Evolutionary conservation across 2,329 filamentous ascomycete genomes (phyloP), one percentile per base, ranked within the genome.

Genomic region (Xylariaceae sp.): DNA sequence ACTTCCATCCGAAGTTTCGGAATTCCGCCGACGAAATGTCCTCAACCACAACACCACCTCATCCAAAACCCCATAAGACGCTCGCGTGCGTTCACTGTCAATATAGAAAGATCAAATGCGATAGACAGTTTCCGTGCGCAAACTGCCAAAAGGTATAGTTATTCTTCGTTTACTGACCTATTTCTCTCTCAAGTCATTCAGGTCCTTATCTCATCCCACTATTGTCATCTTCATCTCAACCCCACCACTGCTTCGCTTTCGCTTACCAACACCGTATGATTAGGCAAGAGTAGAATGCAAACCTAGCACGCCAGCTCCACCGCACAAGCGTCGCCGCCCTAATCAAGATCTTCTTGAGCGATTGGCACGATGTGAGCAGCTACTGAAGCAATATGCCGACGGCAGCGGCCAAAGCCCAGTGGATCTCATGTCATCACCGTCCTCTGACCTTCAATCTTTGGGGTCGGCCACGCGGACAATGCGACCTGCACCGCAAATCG

Each of bases 41-140:
- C 23, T 40, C 43, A 35, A 40, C 42, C 10, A 25, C 29, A 20
- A 29, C 52, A 36, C 36, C 45, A 35, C 44, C 41, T 33, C 41
- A 39, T 20, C 21, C 42, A 17, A 59, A 59, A 39, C 33, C 62
- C 1, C 54, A 55, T 16, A 60, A 65, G 8, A 57, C 69, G 4
- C 57, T 70, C 4, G 66, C 71, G 1, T 87, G 83, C 53, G 64
- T 80, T 1, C 68, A 74, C 1, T 88, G 83, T 51, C 80, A 85
- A 55, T 79, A 82, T 53, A 75, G 80, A 40, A 85, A 84, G 57
- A 67, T 84, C 29, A 81, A 76, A 49, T 85, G 82, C 61, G 74
- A 83, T 54, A 76, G 77, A 47, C 71, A 65, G 19, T 75, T 74
- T 50, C 81, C 80, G 3, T 85, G 82, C 55, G 58, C 68, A 2